Percentiles rank a stretch among this genome's conserved stretches.
Conservation (phyloP, 2,329 filamentous ascomycete species). For the Pseudogymnoascus pannorum region DNA sequence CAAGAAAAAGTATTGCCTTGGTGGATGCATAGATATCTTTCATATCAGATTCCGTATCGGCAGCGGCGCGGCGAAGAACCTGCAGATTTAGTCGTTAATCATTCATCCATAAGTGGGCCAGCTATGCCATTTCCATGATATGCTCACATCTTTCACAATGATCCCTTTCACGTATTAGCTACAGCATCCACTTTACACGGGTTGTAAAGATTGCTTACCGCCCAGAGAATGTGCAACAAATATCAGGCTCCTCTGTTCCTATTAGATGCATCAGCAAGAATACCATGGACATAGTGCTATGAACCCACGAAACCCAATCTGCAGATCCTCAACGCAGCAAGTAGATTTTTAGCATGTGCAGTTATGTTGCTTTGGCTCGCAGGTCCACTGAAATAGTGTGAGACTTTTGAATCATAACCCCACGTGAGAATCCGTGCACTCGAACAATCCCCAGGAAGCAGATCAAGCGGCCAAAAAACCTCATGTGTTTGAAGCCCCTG, state of each 20-base stretch:
- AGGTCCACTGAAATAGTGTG: slow-evolving; percentile 16
- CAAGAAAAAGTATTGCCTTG: slow-evolving; percentile 25
- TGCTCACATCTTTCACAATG: slow-evolving; percentile 18
- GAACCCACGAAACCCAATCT: slow-evolving; percentile 16
- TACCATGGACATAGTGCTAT: neutral
- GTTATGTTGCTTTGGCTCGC: slow-evolving; percentile 18
- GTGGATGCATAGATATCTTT: slow-evolving; percentile 17
- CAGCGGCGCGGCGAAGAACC: slow-evolving; percentile 14
- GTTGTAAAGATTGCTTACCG: slow-evolving; percentile 13
- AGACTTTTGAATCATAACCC: slow-evolving; percentile 21
- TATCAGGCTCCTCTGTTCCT: slow-evolving; percentile 16
- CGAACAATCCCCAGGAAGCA: slow-evolving; percentile 17
- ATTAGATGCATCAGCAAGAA: neutral
- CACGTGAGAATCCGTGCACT: slow-evolving; percentile 18
- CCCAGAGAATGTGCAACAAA: slow-evolving; percentile 22
- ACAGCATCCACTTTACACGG: neutral
- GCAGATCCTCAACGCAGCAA: slow-evolving; percentile 12
- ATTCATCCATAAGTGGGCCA: neutral
- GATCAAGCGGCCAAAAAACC: slow-evolving; percentile 18
- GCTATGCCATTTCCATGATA: slow-evolving; percentile 6
- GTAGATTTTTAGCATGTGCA: slow-evolving; percentile 15
- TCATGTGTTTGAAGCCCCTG: neutral
- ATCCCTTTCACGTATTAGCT: slow-evolving; percentile 14
- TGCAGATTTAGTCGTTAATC: slow-evolving; percentile 7
- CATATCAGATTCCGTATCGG: neutral